These are phyloP conservation scores for Aureobasidium musti DNA, from an alignment of 2,329 filamentous ascomycete genomes.

Conservation along the genomic window DNA sequence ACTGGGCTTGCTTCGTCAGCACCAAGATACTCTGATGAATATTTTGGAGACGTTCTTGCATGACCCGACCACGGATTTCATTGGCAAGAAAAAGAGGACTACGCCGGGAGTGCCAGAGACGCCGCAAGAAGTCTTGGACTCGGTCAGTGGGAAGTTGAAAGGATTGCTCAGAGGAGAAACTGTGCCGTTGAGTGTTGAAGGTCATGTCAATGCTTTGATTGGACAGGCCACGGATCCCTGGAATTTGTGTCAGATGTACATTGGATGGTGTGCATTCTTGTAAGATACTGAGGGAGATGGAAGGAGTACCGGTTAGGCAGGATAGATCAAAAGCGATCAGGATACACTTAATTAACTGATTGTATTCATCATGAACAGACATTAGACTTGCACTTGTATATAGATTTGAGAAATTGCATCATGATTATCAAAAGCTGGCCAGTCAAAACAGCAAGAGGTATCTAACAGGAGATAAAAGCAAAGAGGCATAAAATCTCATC, in stretches of 20 bases:
- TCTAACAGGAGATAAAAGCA: too few species aligned
- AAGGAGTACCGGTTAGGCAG: not conserved
- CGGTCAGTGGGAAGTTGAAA: conserved; percentile 80
- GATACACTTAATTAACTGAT: too few species aligned
- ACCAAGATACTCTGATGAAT: conserved; percentile 96
- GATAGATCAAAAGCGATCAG: not conserved
- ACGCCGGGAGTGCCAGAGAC: conserved; percentile 63
- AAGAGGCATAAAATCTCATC: too few species aligned
- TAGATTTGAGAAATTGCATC: too few species aligned
- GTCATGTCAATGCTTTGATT: conserved; percentile 95
- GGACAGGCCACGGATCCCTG: conserved; percentile 76
- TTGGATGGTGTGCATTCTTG: conserved; percentile 82
- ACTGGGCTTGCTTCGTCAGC: conserved; percentile 77
- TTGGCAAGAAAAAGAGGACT: conserved; percentile 66
- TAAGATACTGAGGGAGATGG: not conserved
- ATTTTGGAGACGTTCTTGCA: conserved; percentile 97
- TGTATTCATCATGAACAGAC: too few species aligned
- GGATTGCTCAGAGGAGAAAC: conserved; percentile 83
- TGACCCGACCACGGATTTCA: conserved; percentile 91
- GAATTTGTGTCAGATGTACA: conserved; percentile 92
- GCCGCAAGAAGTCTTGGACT: conserved; percentile 80
- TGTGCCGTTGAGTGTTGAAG: conserved; percentile 91
- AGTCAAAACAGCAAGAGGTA: too few species aligned
- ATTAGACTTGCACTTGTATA: too few species aligned
- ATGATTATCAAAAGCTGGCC: too few species aligned